phyloP scores from a whole-genome alignment of 129 eudicot species.

The Erigeron canadensis region DNA sequence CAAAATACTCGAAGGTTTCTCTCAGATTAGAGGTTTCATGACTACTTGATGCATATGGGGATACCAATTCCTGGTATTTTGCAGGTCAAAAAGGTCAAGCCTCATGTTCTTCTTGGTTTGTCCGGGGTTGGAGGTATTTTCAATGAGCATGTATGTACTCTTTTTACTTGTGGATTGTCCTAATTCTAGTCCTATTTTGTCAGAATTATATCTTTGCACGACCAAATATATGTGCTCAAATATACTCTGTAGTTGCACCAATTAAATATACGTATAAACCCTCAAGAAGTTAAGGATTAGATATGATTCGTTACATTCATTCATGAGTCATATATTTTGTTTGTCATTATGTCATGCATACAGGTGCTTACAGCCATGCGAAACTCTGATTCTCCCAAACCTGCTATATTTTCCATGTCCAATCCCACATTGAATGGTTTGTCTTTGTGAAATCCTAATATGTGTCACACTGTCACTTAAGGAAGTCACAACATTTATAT shows the following conservation, averaged over 20 bases:
- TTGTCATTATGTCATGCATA: constrained; percentile 14
- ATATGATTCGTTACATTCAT: constrained; percentile 8
- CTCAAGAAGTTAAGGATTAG: not conserved
- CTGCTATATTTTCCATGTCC: constrained; percentile 98
- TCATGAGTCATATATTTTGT: constrained; percentile 20
- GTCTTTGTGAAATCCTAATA: constrained; percentile 32
- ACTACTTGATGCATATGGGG: constrained; percentile 21
- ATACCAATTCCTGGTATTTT: constrained; percentile 27
- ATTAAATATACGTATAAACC: not conserved
- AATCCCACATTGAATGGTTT: constrained; percentile 95
- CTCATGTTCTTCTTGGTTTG: constrained; percentile 97
- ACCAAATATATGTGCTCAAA: constrained; percentile 1
- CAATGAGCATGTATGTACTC: constrained; percentile 67
- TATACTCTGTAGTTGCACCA: constrained; percentile 4
- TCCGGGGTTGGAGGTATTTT: constrained; percentile 99
- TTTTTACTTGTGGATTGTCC: constrained; percentile 10
- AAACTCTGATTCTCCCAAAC: constrained; percentile 78
- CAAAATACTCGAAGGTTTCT: not conserved
- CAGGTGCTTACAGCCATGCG: constrained; percentile 96
- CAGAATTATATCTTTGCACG: not conserved
- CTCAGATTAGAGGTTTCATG: not conserved
- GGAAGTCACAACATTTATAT: constrained; percentile 8
- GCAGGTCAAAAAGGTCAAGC: constrained; percentile 93
- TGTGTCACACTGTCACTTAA: constrained; percentile 20
- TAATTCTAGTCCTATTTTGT: not conserved